phyloP scores from a whole-genome alignment of 371 early-diverging fungal genomes.

The Mucor piriformis region DNA sequence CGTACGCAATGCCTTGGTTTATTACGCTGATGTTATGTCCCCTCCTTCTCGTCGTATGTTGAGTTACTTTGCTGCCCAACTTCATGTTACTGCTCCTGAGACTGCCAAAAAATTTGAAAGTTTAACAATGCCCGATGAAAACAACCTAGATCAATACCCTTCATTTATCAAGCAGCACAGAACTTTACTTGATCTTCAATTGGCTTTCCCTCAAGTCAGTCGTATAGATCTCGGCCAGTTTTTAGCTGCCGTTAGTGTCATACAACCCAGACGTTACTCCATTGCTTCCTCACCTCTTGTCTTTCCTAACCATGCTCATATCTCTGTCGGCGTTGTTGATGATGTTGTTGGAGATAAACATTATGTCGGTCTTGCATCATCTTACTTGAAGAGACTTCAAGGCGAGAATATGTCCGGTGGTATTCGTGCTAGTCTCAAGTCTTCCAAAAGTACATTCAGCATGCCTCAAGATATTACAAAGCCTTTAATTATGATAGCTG shows the following conservation, averaged over 20 bases:
- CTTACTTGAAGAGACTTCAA: slow-evolving; percentile 27
- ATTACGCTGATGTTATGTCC: slow-evolving; percentile 51
- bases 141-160: slow-evolving; percentile 37
- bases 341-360: slow-evolving; percentile 43
- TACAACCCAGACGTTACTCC: slow-evolving; percentile 61
- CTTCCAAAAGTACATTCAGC: slow-evolving; percentile 43
- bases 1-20: slow-evolving; percentile 49
- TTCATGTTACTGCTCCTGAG: slow-evolving; percentile 35
- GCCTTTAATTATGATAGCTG: slow-evolving; percentile 61
- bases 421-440: slow-evolving; percentile 46
- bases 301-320: slow-evolving; percentile 31
- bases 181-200: slow-evolving; percentile 51
- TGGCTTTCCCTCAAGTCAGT: slow-evolving; percentile 48
- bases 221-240: slow-evolving; percentile 49
- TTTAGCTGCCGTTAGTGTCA: slow-evolving; percentile 46
- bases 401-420: neutral
- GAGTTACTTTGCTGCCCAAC: slow-evolving; percentile 45
- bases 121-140: slow-evolving; percentile 39
- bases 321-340: slow-evolving; percentile 48
- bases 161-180: slow-evolving; percentile 48
- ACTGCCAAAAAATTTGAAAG: slow-evolving; percentile 40
- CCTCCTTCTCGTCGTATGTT: slow-evolving; percentile 54
- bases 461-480: slow-evolving; percentile 39
- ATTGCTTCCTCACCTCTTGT: slow-evolving; percentile 52
- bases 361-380: slow-evolving; percentile 49